Percentiles rank a stretch among this genome's conserved stretches.
Evolutionary conservation across 2,329 filamentous ascomycete species (phyloP).

Genomic region (Chaetomiaceae sp.): DNA sequence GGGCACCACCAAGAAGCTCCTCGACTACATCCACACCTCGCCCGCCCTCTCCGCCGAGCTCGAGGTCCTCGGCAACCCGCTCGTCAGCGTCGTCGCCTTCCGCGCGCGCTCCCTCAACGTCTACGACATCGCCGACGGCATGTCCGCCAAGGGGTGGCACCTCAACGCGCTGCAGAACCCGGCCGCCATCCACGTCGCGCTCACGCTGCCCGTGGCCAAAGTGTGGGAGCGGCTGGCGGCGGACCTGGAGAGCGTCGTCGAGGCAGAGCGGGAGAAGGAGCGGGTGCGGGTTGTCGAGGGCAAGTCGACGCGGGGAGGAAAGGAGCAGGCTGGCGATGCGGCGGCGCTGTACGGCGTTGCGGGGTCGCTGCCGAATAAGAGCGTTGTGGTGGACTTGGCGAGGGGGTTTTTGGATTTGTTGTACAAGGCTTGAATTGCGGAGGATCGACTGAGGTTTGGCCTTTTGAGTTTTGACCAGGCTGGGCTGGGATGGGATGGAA

Average conservation of each 20-base stretch:
- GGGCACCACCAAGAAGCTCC: constrained; percentile 77
- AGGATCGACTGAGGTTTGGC: too few relatives aligned
- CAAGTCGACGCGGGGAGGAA: constrained; percentile 60
- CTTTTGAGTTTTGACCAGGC: too few relatives aligned
- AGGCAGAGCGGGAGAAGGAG: constrained; percentile 77
- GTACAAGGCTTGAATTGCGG: constrained; percentile 27
- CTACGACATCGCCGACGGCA: constrained; percentile 89
- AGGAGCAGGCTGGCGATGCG: constrained; percentile 61
- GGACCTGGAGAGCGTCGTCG: constrained; percentile 64
- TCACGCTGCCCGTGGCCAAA: constrained; percentile 79
- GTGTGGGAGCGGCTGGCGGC: constrained; percentile 73
- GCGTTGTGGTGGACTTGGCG: constrained; percentile 84
- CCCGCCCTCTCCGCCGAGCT: constrained; percentile 68
- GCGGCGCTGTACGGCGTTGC: constrained; percentile 93
- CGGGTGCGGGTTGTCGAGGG: constrained; percentile 66
- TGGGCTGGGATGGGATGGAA: too few relatives aligned
- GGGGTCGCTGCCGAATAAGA: constrained; percentile 92
- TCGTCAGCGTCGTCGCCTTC: constrained; percentile 90
- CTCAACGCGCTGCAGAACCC: constrained; percentile 90
- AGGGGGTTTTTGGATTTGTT: constrained; percentile 66
- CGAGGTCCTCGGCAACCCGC: constrained; percentile 74
- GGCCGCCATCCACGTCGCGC: constrained; percentile 87
- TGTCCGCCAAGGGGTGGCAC: constrained; percentile 86
- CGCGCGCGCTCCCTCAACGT: constrained; percentile 78
- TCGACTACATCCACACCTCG: constrained; percentile 65